These are phyloP conservation scores for Pestalotiopsis sp. DNA, from an alignment of 2,329 filamentous ascomycete species.

Conservation along the genomic window DNA sequence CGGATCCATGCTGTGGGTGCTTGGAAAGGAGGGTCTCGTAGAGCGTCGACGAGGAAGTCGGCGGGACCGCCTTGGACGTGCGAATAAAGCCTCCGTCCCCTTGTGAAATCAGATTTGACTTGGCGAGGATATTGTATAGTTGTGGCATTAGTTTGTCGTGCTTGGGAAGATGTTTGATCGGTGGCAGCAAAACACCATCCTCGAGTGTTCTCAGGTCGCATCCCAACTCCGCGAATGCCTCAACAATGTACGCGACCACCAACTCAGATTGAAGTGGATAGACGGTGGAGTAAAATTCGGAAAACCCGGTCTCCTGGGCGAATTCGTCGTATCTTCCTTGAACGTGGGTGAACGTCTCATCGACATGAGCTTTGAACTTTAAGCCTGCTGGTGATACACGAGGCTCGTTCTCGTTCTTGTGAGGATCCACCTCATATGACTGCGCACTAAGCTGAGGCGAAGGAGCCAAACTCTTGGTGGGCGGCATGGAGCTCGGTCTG, in stretches of 20 bases:
- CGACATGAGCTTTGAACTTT: not conserved
- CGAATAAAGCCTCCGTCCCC: not conserved
- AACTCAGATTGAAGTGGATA: conserved; percentile 31
- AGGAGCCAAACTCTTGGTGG: not conserved
- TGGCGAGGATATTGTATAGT: conserved; percentile 29
- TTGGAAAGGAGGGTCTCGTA: not conserved
- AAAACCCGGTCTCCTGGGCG: not conserved
- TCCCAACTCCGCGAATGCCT: conserved; percentile 32
- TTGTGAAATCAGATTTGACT: conserved; percentile 22
- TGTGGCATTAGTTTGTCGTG: conserved; percentile 30
- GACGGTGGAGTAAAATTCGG: conserved; percentile 22
- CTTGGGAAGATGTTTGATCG: conserved; percentile 18
- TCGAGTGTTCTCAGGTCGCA: conserved; percentile 24
- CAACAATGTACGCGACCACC: conserved; percentile 32
- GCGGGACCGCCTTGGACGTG: not conserved
- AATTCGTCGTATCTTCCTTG: not conserved
- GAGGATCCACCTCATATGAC: not conserved
- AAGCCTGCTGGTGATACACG: too few relatives aligned
- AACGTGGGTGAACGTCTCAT: not conserved
- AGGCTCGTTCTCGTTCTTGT: not conserved
- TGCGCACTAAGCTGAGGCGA: not conserved
- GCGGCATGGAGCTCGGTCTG: not conserved
- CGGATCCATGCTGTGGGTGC: not conserved
- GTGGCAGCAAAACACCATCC: conserved; percentile 19
- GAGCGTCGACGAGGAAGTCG: not conserved